These are phyloP conservation scores for Hordeum pubiflorum DNA, from an alignment of 202 grass and related monocot genomes.

Conservation along the genomic window DNA sequence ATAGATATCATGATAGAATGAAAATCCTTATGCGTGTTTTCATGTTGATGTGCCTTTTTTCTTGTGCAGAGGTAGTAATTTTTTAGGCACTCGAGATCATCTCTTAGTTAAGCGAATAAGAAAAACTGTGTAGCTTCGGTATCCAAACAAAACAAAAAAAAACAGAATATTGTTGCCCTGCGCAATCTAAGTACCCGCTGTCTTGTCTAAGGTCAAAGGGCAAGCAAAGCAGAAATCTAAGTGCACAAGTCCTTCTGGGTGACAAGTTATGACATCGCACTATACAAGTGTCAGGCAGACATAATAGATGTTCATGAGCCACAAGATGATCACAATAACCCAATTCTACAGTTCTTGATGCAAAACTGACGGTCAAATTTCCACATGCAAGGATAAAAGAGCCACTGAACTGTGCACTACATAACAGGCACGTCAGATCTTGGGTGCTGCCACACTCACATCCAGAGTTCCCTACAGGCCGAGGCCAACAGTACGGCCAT, in stretches of 20 bases:
- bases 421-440: background rate
- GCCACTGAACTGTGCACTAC: background rate
- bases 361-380: background rate
- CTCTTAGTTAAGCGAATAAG: too few relatives aligned
- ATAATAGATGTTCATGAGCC: conserved; percentile 11
- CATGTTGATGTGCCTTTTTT: too few relatives aligned
- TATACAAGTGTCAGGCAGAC: background rate
- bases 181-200: too few relatives aligned
- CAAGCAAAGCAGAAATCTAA: background rate
- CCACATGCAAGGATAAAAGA: background rate
- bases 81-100: too few relatives aligned
- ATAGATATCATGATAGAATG: too few relatives aligned
- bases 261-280: background rate
- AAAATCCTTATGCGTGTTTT: too few relatives aligned
- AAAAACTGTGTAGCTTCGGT: too few relatives aligned
- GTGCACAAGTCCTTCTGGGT: background rate
- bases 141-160: too few relatives aligned
- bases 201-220: background rate
- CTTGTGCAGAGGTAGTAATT: too few relatives aligned
- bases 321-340: background rate
- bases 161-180: too few relatives aligned
- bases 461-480: conserved; percentile 45
- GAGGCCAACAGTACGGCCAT: conserved; percentile 86
- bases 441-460: background rate
- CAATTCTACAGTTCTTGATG: background rate